These are phyloP conservation scores for Linaria vulgaris DNA, from an alignment of 257 asterid species.

Conservation along the genomic window DNA sequence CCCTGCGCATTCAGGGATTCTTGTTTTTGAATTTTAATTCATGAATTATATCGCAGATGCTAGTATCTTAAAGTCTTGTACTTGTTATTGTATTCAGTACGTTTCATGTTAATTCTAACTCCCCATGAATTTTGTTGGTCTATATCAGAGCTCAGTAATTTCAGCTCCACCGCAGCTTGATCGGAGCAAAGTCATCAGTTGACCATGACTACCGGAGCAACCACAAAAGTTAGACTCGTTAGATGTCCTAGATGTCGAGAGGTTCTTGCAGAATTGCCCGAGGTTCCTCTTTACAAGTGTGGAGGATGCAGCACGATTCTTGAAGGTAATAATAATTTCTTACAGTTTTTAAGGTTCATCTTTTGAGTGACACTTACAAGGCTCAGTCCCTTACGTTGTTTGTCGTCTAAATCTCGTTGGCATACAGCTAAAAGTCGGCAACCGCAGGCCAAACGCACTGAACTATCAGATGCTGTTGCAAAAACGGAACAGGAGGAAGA, in stretches of 20 bases:
- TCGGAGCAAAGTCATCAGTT: constrained; percentile 19
- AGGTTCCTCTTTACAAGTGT: constrained; percentile 60
- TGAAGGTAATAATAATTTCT: constrained; percentile 43
- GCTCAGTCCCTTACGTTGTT: constrained; percentile 13
- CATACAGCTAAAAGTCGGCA: constrained; percentile 62
- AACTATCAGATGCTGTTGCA: constrained; percentile 22
- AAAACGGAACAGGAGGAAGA: constrained; percentile 31
- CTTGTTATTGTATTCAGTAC: background rate
- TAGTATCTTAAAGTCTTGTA: constrained; percentile 9
- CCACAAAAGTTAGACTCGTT: constrained; percentile 57
- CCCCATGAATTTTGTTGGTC: constrained; percentile 4
- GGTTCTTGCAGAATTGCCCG: constrained; percentile 63
- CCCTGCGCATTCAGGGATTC: too few relatives aligned
- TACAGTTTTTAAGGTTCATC: background rate
- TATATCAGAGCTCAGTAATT: constrained; percentile 30
- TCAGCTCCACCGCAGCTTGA: constrained; percentile 19
- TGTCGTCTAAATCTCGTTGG: constrained; percentile 21
- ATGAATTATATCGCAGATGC: too few relatives aligned
- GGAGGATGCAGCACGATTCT: constrained; percentile 84
- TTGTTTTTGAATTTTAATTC: too few relatives aligned
- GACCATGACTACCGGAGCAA: constrained; percentile 50
- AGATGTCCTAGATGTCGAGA: constrained; percentile 72
- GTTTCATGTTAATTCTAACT: background rate
- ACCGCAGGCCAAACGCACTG: constrained; percentile 28
- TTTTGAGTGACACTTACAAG: constrained; percentile 1